Base-by-base conservation (phyloP, 2,329 filamentous ascomycete genomes). In the Amesomyces nigricolor region DNA sequence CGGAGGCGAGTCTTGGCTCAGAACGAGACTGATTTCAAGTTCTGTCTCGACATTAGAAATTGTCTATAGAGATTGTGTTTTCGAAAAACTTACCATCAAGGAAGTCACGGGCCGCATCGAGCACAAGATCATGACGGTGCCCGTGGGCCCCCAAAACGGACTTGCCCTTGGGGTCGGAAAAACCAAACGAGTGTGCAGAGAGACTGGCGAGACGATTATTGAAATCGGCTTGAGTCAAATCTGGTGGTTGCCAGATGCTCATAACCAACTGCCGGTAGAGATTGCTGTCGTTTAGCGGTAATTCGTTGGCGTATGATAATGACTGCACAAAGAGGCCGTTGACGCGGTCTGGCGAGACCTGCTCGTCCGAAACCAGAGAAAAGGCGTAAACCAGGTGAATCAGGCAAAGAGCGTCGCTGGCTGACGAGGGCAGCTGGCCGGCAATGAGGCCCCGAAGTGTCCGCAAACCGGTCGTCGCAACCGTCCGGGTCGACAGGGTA, bases 331-430 rank as follows among this genome's bases (percentile, higher is more conserved):
- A 82, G 7, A 81, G 66, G 14, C 70, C 65, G 14, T 64, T 67
- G 22, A 70, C 72, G 47, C 69, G 70, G 7, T 55, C 56, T 10
- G 62, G 47, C 5, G 73, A 66, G 30, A 73, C 71, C 49, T 73
- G 69, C 61, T 73, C 74, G 52, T 78, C 71, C 5, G 78, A 62
- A 13, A 77, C 69, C 9, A 79, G 60, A 4, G 74, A 78, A 38
- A 81, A 71, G 11, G 77, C 75, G 59, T 79, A 80, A 22, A 76
- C 68, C 17, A 81, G 59, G 53, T 82, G 78, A 32, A 80, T 64
- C 57, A 81, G 76, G 62, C 77, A 81, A 1, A 82, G 62, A 2
- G 73, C 71, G 29, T 77, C 71, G 29, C 76, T 61, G 4, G 78
- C 69, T 1, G 73, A 71, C 3, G 66, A 63, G 0, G 69, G 65